Base-by-base conservation (phyloP, 306 rosid genomes). In the Alnus glutinosa region DNA sequence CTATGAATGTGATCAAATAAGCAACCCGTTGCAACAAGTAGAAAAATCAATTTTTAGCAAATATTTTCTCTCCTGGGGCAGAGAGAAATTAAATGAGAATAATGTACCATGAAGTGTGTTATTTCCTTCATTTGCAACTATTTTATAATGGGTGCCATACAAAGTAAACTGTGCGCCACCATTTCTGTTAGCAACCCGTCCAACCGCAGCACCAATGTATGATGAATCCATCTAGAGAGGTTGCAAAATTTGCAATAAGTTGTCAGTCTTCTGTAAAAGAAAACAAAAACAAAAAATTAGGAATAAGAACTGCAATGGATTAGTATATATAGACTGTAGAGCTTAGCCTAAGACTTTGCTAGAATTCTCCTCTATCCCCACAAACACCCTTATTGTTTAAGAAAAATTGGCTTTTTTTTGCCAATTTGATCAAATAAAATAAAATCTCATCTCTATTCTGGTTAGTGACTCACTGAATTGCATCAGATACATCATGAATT, bases 151-250 rank as follows among this genome's bases (percentile, higher is more conserved):
- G 37, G 71, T 83, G 76, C 97, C 91, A 16, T 92, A 75, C 47
- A 89, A 75, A 58, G 81, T 88, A 78, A 94, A 94, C 55, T 87
- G 88, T 36, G 98, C 97, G 12, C 97, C 93, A 8, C 92, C 94
- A 28, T 92, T 87, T 85, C 98, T 87, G 78, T 92, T 94, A 4
- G 98, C 98, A 70, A 92, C 90, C 36, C 98, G 58, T 70, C 98
- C 98, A 36, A 94, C 93, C 30, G 88, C 75, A 1, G 97, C 89
- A 50, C 97, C 98, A 49, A 94, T 73, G 64, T 87, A 87, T 3
- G 93, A 16, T 71, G 94, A 46, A 74, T 87, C 92, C 48, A 86
- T 92, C 98, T 94, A 87, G 78, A 85, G 48, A 73, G 12, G 48
- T 19, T 58, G 62, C 13, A 42, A 67, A 57, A 46, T 55, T 76